Conservation (phyloP, 176 grass and related monocot species). For the Guadua angustifolia region DNA sequence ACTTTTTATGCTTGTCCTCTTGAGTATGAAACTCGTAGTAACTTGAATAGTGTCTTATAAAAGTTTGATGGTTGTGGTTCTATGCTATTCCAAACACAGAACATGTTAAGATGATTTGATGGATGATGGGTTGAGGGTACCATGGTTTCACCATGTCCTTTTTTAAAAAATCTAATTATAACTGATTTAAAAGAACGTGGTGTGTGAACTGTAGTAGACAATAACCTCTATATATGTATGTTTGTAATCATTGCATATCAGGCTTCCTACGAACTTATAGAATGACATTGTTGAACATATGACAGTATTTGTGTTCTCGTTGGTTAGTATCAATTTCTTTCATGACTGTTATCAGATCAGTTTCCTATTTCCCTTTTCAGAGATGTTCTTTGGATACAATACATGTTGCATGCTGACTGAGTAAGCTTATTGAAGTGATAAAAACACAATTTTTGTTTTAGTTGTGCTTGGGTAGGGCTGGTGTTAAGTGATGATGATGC, state of each 20-base stretch:
- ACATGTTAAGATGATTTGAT: neutral
- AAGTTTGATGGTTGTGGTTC: constrained; percentile 10
- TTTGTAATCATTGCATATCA: neutral
- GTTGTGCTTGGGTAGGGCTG: neutral
- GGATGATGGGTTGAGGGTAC: neutral
- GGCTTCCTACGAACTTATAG: neutral
- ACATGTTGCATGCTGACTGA: neutral
- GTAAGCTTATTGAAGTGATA: neutral
- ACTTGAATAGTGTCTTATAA: neutral
- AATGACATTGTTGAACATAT: constrained; percentile 18
- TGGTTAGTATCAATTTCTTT: neutral
- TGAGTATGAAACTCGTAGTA: neutral
- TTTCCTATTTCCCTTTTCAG: neutral
- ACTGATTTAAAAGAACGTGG: neutral
- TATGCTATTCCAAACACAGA: constrained; percentile 3
- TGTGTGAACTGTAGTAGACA: neutral
- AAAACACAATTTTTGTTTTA: neutral
- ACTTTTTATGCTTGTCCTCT: neutral
- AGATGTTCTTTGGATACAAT: constrained; percentile 6
- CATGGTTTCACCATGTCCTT: neutral
- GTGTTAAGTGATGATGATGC: neutral
- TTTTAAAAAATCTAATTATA: neutral
- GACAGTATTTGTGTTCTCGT: neutral
- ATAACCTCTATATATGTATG: neutral
- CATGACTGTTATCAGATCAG: neutral